Base-by-base conservation (phyloP, 2,329 filamentous ascomycete species). In the Alternaria conjuncta region DNA sequence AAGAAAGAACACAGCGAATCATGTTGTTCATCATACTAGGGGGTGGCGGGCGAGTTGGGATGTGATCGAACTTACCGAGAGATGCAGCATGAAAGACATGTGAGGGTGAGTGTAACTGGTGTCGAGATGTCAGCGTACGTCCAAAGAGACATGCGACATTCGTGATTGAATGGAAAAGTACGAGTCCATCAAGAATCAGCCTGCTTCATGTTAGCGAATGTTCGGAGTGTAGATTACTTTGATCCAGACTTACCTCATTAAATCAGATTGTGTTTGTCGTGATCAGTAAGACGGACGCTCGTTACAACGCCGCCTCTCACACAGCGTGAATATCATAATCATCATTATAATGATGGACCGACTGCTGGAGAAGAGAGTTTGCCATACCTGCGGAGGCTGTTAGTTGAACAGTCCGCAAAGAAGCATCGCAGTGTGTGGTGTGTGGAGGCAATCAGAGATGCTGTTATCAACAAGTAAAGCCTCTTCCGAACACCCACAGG, bases 291-390 rank as follows among this genome's bases (percentile, higher is more conserved):
- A 80, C 70, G 67, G 63, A 71, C 76, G 75, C 75, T 82, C 82
- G 80, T 83, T 84, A 84, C 80, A 78, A 75, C 78, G 80, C 78
- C 78, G 77, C 80, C 80, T 84, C 82, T 89, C 87, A 88, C 88
- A 89, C 87, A 89, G 87, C 89, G 87, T 89, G 87, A 89, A 89
- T 89, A 89, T 83, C 84, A 75, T 76, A 82, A 85, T 89, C 87
- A 89, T 89, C 87, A 89, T 88, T 72, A 78, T 80, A 83, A 83
- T 72, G 78, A 80, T 79, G 78, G 82, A 81, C 70, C 78, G 79
- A 78, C 77, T 78, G 76, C 74, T 71, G 70, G 72, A 70, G 68
- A 63, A 60, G 60, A 67, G 64, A 71, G 57, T 65, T 56, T 65
- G 61, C 45, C 71, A 62, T 75, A 75, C 81, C 81, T 80, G 58